These are phyloP conservation scores for Macroventuria anomochaeta DNA, from an alignment of 2,329 filamentous ascomycete genomes.

Conservation along the genomic window DNA sequence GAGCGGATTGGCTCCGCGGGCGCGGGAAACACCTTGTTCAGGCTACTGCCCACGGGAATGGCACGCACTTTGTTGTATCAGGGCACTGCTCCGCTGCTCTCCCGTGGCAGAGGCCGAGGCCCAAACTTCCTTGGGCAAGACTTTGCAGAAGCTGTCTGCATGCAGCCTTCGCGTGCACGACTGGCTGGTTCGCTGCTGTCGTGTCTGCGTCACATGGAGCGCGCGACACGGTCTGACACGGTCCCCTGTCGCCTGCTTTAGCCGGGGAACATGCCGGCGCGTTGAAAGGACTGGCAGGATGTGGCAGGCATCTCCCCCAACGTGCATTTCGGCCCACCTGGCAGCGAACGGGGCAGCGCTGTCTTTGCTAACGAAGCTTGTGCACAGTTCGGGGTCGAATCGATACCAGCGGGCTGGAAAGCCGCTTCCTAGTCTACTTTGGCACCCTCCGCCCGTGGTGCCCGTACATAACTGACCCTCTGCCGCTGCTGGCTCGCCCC, in stretches of 20 bases:
- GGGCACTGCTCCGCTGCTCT: conserved; percentile 18
- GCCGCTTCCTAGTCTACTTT: conserved; percentile 27
- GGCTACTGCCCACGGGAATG: conserved; percentile 20
- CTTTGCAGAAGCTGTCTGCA: conserved; percentile 20
- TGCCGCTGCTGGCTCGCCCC: conserved; percentile 20
- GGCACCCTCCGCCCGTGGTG: conserved; percentile 14
- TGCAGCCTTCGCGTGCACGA: conserved; percentile 22
- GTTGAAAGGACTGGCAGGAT: not conserved
- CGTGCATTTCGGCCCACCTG: conserved; percentile 20
- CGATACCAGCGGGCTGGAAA: conserved; percentile 38
- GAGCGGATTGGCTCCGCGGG: conserved; percentile 10
- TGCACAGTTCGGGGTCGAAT: conserved; percentile 33
- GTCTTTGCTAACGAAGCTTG: conserved; percentile 34
- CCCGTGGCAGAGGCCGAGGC: conserved; percentile 22
- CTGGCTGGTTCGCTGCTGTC: conserved; percentile 15
- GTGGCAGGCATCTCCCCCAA: conserved; percentile 13
- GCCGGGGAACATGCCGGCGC: conserved; percentile 1
- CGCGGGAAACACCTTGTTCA: conserved; percentile 16
- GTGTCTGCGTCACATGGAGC: conserved; percentile 17
- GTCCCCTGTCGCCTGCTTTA: conserved; percentile 5
- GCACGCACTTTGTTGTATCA: conserved; percentile 13
- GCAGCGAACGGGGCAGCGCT: conserved; percentile 30
- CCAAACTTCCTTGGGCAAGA: conserved; percentile 17
- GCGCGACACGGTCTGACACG: not conserved
- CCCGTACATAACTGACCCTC: conserved; percentile 34